Evolutionary conservation across 2,329 filamentous ascomycete genomes (phyloP), one percentile per base, ranked within the genome.

Genomic region (Pestalotiopsis sp.): DNA sequence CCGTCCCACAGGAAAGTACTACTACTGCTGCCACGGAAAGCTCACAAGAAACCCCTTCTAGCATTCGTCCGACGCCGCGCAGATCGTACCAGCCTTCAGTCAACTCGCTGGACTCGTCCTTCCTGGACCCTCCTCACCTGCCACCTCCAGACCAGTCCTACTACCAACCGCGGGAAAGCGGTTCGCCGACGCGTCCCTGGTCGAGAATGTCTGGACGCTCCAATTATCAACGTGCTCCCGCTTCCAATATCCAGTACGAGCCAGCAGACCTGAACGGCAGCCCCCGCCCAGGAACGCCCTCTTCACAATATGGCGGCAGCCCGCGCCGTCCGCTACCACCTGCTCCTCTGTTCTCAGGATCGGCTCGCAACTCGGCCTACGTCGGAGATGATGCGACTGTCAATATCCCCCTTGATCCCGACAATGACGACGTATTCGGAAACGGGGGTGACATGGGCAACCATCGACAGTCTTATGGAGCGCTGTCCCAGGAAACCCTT

Each of bases 281-380:
- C 70, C 95, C 96, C 6, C 85, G 96, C 69, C 95, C 96, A 1
- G 95, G 95, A 4, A 98, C 95, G 0, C 94, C 95, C 1, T 94
- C 94, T 0, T 95, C 94, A 2, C 88, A 90, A 78, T 98, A 98
- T 78, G 93, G 94, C 23, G 93, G 94, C 3, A 97, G 94, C 76
- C 93, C 95, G 12, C 89, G 94, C 73, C 88, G 95, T 67, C 95
- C 95, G 3, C 85, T 98, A 39, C 96, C 96, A 2, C 94, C 94
- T 0, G 93, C 94, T 38, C 96, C 96, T 3, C 84, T 97, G 9
- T 98, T 97, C 76, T 88, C 92, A 6, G 85, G 81, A 9, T 84
- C 83, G 78, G 70, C 84, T 70, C 76, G 85, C 78, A 79, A 81
- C 71, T 86, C 87, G 63, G 82, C 80, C 69, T 84, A 81, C 69